Conservation (phyloP, 192 early-diverging fungal species). For the Mortierella hygrophila region DNA sequence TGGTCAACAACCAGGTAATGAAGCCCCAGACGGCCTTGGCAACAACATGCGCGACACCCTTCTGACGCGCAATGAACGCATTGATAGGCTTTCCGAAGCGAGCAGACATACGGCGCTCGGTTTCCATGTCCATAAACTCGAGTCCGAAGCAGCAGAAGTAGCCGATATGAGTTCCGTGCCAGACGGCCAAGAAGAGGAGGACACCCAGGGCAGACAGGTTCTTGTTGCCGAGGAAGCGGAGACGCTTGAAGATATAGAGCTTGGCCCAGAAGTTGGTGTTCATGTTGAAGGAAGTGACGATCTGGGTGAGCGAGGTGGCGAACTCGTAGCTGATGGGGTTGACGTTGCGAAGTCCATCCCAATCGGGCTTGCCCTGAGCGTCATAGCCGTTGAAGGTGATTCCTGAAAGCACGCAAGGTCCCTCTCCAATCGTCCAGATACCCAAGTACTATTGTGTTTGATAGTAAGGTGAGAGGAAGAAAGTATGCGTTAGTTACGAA, state of each 20-base stretch:
- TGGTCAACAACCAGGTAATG: conserved; percentile 59
- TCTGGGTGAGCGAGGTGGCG: conserved; percentile 64
- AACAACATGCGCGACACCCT: conserved; percentile 9
- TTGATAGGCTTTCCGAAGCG: conserved; percentile 48
- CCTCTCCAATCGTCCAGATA: conserved; percentile 72
- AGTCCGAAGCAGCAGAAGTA: conserved; percentile 70
- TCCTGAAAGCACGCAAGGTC: conserved; percentile 66
- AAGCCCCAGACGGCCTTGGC: conserved; percentile 37
- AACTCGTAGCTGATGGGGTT: conserved; percentile 62
- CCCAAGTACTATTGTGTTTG: conserved; percentile 65
- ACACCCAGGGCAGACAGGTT: conserved; percentile 60
- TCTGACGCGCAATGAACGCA: conserved; percentile 46
- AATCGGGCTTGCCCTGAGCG: conserved; percentile 57
- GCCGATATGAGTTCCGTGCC: conserved; percentile 72
- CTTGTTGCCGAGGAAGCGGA: conserved; percentile 70
- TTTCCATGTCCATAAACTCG: conserved; percentile 69
- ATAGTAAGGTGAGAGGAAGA: neutral
- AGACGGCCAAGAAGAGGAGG: conserved; percentile 69
- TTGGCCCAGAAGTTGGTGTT: conserved; percentile 77
- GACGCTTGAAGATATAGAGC: conserved; percentile 71
- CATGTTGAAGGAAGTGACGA: conserved; percentile 72
- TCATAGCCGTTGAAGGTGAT: conserved; percentile 70
- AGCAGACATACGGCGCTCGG: conserved; percentile 56
- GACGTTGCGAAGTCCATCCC: conserved; percentile 68
- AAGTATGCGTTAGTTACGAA: neutral